phyloP scores from a whole-genome alignment of 2,329 filamentous ascomycete genomes.

The Colletotrichum agaves region DNA sequence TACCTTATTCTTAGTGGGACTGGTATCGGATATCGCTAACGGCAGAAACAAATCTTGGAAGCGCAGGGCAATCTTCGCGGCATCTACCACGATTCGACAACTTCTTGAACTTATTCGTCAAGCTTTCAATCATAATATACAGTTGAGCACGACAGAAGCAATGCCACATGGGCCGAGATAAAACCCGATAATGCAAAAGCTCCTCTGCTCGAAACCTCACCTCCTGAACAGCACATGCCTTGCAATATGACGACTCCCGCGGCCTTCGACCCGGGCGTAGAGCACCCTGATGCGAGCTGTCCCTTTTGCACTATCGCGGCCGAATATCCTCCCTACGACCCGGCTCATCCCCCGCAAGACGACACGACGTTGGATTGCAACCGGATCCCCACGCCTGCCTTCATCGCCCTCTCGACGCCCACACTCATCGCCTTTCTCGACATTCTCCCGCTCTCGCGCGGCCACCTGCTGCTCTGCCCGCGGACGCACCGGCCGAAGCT shows the following conservation, averaged over 20 bases:
- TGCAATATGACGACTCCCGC: conserved; percentile 29
- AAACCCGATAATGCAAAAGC: conserved; percentile 6
- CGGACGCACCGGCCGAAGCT: conserved; percentile 82
- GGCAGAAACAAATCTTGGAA: conserved; percentile 15
- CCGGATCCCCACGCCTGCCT: conserved; percentile 57
- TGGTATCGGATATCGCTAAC: neutral
- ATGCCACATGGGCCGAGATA: neutral
- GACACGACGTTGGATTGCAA: conserved; percentile 48
- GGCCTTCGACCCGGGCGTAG: conserved; percentile 35
- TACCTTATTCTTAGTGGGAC: conserved; percentile 19
- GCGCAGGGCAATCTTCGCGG: conserved; percentile 11
- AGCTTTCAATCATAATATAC: no score
- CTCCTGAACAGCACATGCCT: neutral
- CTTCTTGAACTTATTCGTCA: neutral
- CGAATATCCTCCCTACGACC: conserved; percentile 60
- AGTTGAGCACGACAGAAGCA: neutral
- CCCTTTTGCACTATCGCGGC: conserved; percentile 72
- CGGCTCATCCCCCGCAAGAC: conserved; percentile 53
- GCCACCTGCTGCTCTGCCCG: conserved; percentile 86
- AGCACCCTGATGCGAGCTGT: conserved; percentile 54
- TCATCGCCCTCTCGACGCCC: conserved; percentile 81
- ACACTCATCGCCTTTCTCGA: conserved; percentile 89
- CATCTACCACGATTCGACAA: neutral
- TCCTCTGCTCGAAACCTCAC: neutral
- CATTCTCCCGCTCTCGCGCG: conserved; percentile 86